A percentile compares a stretch with the other conserved stretches of the same genome.
These are phyloP conservation scores for Suillus subalutaceus DNA, from an alignment of 768 basidiomycete species.

Conservation along the genomic window DNA sequence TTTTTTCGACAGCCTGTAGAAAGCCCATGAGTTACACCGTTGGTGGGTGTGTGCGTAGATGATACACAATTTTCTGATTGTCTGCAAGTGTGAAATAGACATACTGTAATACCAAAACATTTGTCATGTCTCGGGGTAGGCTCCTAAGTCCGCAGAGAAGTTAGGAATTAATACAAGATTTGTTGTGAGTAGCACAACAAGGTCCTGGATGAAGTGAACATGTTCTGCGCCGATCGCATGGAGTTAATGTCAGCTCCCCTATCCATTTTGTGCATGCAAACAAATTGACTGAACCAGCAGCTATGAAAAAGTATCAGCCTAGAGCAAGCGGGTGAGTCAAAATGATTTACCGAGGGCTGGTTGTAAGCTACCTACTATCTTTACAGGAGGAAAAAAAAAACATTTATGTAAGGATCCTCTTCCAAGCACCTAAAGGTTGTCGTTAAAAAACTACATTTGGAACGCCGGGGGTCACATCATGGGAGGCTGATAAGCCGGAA, in stretches of 20 bases:
- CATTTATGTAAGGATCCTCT: neutral
- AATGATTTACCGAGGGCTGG: no score
- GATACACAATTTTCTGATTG: no score
- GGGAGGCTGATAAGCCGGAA: neutral
- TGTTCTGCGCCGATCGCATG: neutral
- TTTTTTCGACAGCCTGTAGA: neutral
- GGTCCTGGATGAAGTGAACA: neutral
- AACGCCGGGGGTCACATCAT: neutral
- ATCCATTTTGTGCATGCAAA: neutral
- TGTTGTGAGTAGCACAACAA: neutral
- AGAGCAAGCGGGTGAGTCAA: neutral
- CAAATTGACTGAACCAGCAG: neutral
- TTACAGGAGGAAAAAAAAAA: neutral
- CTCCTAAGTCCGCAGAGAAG: conserved; percentile 1
- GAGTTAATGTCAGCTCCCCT: neutral
- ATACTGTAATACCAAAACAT: neutral
- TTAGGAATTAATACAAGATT: neutral
- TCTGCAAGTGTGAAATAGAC: neutral
- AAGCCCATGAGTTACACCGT: neutral
- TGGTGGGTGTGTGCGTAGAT: neutral
- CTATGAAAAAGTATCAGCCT: neutral
- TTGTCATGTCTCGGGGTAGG: neutral
- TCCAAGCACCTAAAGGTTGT: neutral
- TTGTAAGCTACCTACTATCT: neutral
- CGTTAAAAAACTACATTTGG: neutral